Conservation (phyloP, 306 rosid genomes). For the Alnus glutinosa region DNA sequence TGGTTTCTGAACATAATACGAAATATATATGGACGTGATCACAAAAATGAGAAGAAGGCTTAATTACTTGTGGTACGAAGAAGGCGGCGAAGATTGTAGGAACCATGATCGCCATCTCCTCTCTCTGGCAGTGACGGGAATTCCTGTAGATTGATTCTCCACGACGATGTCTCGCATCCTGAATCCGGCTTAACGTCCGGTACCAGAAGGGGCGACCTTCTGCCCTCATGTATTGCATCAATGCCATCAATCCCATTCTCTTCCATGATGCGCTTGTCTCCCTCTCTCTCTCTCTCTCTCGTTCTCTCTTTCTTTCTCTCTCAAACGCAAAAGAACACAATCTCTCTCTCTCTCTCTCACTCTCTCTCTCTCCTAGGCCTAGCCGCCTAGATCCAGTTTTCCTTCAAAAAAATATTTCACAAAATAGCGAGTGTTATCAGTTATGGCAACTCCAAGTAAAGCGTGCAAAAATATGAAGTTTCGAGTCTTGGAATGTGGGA, state of each 20-base stretch:
- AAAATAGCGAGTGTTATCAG: no score
- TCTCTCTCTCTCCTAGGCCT: no score
- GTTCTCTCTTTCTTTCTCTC: neutral
- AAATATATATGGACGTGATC: no score
- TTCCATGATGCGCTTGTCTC: neutral
- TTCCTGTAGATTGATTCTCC: slow-evolving; percentile 40
- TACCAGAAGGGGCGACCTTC: slow-evolving; percentile 29
- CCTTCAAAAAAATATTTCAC: no score
- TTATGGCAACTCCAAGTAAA: no score
- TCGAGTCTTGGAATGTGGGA: no score
- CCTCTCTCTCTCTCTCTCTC: neutral
- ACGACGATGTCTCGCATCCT: neutral
- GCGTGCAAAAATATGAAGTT: no score
- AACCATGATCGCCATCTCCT: neutral
- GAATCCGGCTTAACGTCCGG: neutral
- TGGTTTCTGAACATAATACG: no score
- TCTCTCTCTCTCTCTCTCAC: neutral
- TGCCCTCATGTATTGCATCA: neutral
- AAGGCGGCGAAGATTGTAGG: slow-evolving; percentile 14
- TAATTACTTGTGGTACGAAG: slow-evolving; percentile 23
- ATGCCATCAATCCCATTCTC: neutral
- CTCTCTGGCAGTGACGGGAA: slow-evolving; percentile 14
- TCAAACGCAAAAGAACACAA: neutral
- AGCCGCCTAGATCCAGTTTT: no score
- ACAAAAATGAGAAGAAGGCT: neutral